Evolutionary conservation across 495 filamentous ascomycete genomes (phyloP).

Genomic region (Podospora pseudopauciseta): DNA sequence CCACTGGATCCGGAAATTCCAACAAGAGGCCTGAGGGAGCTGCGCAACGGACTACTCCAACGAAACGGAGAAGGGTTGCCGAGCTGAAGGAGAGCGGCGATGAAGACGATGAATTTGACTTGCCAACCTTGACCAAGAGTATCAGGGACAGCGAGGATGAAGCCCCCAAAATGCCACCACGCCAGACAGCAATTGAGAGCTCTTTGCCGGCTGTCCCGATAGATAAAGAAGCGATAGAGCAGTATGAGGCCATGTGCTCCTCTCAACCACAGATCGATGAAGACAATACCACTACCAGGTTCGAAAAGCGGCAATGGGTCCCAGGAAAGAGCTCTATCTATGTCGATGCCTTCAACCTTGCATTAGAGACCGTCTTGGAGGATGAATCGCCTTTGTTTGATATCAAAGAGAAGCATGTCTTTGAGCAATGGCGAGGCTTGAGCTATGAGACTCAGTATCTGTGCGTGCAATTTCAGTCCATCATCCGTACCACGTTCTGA

Average conservation of each 20-base stretch:
- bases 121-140: neutral
- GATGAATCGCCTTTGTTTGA: conserved; percentile 89
- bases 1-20: conserved; percentile 11
- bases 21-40: conserved; percentile 3
- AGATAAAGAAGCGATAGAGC: conserved; percentile 68
- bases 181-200: conserved; percentile 69
- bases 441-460: conserved; percentile 88
- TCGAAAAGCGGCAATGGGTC: conserved; percentile 44
- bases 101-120: conserved; percentile 3
- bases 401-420: conserved; percentile 72
- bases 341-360: conserved; percentile 94
- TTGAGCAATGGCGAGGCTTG: conserved; percentile 68
- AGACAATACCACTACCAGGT: conserved; percentile 33
- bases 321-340: conserved; percentile 77
- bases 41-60: neutral
- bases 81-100: conserved; percentile 27
- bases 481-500: conserved; percentile 8
- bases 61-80: conserved; percentile 22
- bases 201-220: conserved; percentile 65
- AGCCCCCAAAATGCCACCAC: neutral
- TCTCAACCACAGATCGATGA: conserved; percentile 41
- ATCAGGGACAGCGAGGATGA: conserved; percentile 26
- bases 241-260: conserved; percentile 63
- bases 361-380: conserved; percentile 82
- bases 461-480: conserved; percentile 48